Evolutionary conservation across 805 yeast species (phyloP), one percentile per base, ranked within the genome.

Genomic region (Kodamaea neixiangensis): DNA sequence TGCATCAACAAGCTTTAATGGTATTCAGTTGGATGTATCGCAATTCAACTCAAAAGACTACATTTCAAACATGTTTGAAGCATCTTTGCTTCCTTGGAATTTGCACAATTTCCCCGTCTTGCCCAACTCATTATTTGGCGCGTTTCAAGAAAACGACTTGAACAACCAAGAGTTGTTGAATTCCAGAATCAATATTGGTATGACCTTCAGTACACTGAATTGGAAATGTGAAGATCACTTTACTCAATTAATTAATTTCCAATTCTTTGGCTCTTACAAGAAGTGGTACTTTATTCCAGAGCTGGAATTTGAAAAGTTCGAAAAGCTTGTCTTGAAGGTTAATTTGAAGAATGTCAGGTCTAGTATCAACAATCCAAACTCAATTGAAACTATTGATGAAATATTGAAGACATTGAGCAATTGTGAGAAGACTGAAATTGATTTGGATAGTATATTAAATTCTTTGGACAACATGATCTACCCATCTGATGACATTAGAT

Each of bases 251-350:
- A 67, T 77, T 22, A 82, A 81, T 58, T 85, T 76, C 54, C 80
- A 76, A 43, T 82, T 81, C 54, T 56, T 72, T 45, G 92, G 91
- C 2, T 78, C 79, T 5, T 59, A 72, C 11, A 80, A 77, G 58
- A 58, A 79, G 15, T 83, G 89, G 88, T 84, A 81, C 54, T 76
- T 83, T 49, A 73, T 86, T n/a, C 79, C 86, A 0, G 85, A 84
- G 13, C 69, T 71, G 58, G 81, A 80, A 47, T 75, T 76, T 48
- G 74, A 64, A 2, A 77, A 76, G 50, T 85, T 79, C 59, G 89
- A 86, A 58, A 46, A 52, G 2, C 60, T 80, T 13, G 39, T 77
- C 2, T 46, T 49, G 15, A 65, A 66, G 35, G 47, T 61, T 1
- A 59, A 60, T 20, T 35, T 37, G 3, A 44, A 44, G 21, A 46